phyloP scores from a whole-genome alignment of 495 filamentous ascomycete genomes.

The Hypoxylon fragiforme region DNA sequence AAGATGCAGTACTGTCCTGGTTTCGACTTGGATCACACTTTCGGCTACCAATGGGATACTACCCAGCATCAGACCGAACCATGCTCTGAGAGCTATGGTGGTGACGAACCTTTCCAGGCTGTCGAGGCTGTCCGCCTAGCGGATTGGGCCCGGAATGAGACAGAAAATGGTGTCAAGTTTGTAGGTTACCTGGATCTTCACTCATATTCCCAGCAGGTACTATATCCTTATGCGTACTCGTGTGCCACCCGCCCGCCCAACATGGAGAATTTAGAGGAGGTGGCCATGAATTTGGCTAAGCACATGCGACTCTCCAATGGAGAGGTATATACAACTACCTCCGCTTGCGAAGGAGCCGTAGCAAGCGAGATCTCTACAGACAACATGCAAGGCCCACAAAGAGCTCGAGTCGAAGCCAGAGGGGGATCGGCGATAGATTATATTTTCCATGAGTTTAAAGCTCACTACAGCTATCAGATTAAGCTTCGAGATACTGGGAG shows the following conservation, averaged over 20 bases:
- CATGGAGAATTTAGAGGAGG: conserved; percentile 86
- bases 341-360: conserved; percentile 85
- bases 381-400: conserved; percentile 20
- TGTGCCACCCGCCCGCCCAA: conserved; percentile 78
- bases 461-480: conserved; percentile 89
- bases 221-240: conserved; percentile 89
- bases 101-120: conserved; percentile 80
- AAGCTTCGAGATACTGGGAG: conserved; percentile 92
- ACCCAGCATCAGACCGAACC: conserved; percentile 70
- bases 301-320: conserved; percentile 77
- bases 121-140: conserved; percentile 75
- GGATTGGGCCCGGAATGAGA: conserved; percentile 85
- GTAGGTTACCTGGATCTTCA: conserved; percentile 88
- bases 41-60: conserved; percentile 82
- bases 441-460: conserved; percentile 87
- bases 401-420: conserved; percentile 58
- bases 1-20: conserved; percentile 81
- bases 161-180: conserved; percentile 70
- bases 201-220: conserved; percentile 92
- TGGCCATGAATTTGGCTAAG: conserved; percentile 87
- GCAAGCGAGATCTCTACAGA: conserved; percentile 37
- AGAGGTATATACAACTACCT: conserved; percentile 75
- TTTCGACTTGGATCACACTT: conserved; percentile 85
- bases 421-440: conserved; percentile 93
- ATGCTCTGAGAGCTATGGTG: conserved; percentile 90